Base-by-base conservation (phyloP, 495 filamentous ascomycete species). In the Podospora comata region DNA sequence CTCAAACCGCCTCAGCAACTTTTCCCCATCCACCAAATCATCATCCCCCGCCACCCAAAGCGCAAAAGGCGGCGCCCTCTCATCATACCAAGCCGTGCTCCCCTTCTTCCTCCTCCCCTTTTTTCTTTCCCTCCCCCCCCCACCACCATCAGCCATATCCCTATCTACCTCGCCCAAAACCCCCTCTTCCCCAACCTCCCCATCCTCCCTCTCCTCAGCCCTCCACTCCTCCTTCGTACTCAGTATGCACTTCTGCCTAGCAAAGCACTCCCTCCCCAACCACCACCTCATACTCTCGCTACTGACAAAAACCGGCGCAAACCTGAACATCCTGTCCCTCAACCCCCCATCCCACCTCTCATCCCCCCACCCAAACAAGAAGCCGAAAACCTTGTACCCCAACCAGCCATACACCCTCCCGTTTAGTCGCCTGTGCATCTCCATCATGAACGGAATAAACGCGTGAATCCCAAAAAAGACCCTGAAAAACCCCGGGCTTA, bases 401-500 rank as follows among this genome's bases (percentile, higher is more conserved):
- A 97, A 81, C 56, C 85, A 86, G n/a, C 92, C 93, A 71, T 96
- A 98, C 26, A 96, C 65, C 0, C 77, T 78, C 1, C 88, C 81
- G 4, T 88, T 86, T 5, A 97, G 77, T 11, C 85, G 63, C 0
- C 75, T 71, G 68, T 93, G 94, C 83, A 94, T 92, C 1, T 85
- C 84, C 89, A 97, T 91, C 94, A 97, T 98, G 73, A 96, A 80
- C 1, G 94, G 94, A 67, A 98, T 97, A 79, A 97, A 98, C 0
- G 93, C 88, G 75, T 97, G 94, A 62, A 97, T 94, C 23, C 94
- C 94, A 74, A 98, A 98, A 70, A 96, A 83, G 34, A 92, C 68
- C 1, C 92, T 84, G 78, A 97, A 98, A 75, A 92, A 82, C 18
- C 71, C 81, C 0, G 93, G 91, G 1, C 89, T 88, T 56, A 97